Evolutionary conservation across 2,329 filamentous ascomycete species (phyloP).

Genomic region (Ophiostoma sp.): DNA sequence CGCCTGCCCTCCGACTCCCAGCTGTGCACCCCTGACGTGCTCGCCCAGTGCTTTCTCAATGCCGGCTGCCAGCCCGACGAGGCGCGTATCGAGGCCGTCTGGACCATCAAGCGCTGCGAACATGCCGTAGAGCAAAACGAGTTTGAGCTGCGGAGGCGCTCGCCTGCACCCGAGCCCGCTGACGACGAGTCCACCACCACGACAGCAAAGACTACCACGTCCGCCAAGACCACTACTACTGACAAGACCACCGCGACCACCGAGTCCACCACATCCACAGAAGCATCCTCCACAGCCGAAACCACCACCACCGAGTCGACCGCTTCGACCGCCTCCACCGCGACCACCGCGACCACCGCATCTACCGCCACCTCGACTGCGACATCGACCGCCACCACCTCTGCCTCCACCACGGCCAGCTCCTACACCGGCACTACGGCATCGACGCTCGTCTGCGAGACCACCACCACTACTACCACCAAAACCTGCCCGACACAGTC

Average conservation of each 20-base stretch:
- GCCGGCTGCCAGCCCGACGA: conserved; percentile 38
- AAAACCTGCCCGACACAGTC: conserved; percentile 40
- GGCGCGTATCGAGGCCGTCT: conserved; percentile 34
- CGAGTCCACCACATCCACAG: neutral
- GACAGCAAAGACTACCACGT: conserved; percentile 9
- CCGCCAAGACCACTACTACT: conserved; percentile 7
- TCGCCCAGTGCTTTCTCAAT: conserved; percentile 38
- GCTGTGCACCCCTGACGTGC: conserved; percentile 27
- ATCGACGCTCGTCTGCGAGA: conserved; percentile 31
- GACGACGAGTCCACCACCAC: neutral
- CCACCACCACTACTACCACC: conserved; percentile 35
- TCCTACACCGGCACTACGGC: conserved; percentile 33
- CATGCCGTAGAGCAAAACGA: conserved; percentile 22
- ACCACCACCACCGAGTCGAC: conserved; percentile 19
- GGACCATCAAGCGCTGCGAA: conserved; percentile 35
- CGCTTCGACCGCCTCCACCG: conserved; percentile 16
- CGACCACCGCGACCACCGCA: conserved; percentile 14
- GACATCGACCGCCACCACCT: conserved; percentile 21
- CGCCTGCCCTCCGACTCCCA: conserved; percentile 27
- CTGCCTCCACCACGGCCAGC: conserved; percentile 30
- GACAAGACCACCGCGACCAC: conserved; percentile 18
- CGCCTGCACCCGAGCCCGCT: conserved; percentile 1
- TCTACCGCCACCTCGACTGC: conserved; percentile 9
- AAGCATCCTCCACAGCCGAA: conserved; percentile 20
- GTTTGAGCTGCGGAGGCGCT: conserved; percentile 30